Percentiles rank a stretch among this genome's conserved stretches.
Conservation (phyloP, 1,284 basidiomycete species). For the Rhodotorula sp. region DNA sequence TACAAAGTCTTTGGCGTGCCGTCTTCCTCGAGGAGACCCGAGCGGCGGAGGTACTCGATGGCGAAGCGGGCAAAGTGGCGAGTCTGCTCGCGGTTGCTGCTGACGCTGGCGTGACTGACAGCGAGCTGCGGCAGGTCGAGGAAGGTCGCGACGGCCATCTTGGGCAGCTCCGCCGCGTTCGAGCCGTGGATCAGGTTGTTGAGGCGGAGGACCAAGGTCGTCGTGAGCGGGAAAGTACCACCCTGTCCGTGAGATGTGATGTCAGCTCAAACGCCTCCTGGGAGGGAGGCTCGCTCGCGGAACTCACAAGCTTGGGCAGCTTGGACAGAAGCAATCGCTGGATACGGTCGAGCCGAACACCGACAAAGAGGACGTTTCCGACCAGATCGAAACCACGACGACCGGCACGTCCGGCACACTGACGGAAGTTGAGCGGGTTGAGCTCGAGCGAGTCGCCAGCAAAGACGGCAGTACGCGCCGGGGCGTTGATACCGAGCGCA, state of each 20-base stretch:
- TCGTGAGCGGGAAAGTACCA: constrained; percentile 64
- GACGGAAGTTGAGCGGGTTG: constrained; percentile 66
- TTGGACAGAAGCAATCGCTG: constrained; percentile 63
- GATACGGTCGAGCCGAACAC: constrained; percentile 61
- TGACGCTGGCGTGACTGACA: constrained; percentile 54
- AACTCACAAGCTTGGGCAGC: constrained; percentile 57
- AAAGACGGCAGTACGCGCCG: constrained; percentile 64
- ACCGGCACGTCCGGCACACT: constrained; percentile 67
- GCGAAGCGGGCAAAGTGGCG: constrained; percentile 67
- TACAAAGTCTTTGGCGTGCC: constrained; percentile 60
- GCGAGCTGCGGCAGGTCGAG: constrained; percentile 60
- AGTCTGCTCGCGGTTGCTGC: constrained; percentile 58
- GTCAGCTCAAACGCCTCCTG: neutral
- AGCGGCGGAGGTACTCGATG: constrained; percentile 64
- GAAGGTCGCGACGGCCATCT: constrained; percentile 57
- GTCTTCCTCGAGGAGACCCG: constrained; percentile 56
- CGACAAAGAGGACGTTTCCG: constrained; percentile 69
- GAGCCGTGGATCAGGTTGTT: constrained; percentile 66
- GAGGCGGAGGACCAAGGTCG: constrained; percentile 62
- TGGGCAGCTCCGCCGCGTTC: constrained; percentile 55
- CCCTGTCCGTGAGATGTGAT: constrained; percentile 41
- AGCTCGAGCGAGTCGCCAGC: constrained; percentile 65
- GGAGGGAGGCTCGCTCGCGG: no score
- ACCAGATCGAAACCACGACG: constrained; percentile 66
- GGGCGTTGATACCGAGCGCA: constrained; percentile 70